Percentiles rank a stretch among this genome's conserved stretches.
Evolutionary conservation across 23 red algal genomes (phyloP).

Genomic region (Agarophyton chilense): DNA sequence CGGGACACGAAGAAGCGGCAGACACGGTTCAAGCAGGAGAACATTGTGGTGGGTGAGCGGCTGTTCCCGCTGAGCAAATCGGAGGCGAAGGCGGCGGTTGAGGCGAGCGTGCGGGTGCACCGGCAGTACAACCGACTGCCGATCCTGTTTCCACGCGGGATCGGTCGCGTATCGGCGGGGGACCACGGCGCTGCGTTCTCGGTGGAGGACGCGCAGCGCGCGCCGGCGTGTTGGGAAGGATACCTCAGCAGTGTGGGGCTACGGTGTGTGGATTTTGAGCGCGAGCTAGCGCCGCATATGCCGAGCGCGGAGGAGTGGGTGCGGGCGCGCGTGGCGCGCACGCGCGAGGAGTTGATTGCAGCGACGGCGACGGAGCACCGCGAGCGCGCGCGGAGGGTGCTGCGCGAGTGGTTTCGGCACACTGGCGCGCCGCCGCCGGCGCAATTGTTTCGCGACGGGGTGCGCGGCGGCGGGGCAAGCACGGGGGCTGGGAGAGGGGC

Average conservation of each 20-base stretch:
- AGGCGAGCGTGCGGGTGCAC: constrained; percentile 28
- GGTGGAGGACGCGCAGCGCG: not conserved
- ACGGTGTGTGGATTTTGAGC: not conserved
- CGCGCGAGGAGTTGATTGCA: not conserved
- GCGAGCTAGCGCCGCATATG: constrained; percentile 19
- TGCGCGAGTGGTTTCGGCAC: constrained; percentile 25
- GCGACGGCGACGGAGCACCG: constrained; percentile 21
- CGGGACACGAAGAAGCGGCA: constrained; percentile 41
- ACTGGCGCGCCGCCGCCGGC: constrained; percentile 27
- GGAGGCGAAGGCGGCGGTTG: constrained; percentile 47
- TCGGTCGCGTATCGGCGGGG: constrained; percentile 11
- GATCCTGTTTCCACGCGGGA: constrained; percentile 52
- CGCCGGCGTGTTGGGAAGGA: constrained; percentile 53
- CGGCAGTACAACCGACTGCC: constrained; percentile 17
- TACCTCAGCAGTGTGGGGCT: constrained; percentile 24
- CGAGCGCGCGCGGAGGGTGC: constrained; percentile 38
- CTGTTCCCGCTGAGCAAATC: constrained; percentile 39
- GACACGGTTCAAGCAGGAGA: constrained; percentile 19
- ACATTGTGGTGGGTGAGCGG: not conserved
- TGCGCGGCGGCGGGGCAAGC: not conserved
- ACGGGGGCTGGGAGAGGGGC: too few relatives aligned
- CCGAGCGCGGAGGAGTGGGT: not conserved
- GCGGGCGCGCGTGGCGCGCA: not conserved
- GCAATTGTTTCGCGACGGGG: constrained; percentile 41
- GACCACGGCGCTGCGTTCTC: constrained; percentile 27